Evolutionary conservation across 164 flowering plant species (phyloP), one percentile per base, ranked within the genome.

Genomic region (Piper longum): DNA sequence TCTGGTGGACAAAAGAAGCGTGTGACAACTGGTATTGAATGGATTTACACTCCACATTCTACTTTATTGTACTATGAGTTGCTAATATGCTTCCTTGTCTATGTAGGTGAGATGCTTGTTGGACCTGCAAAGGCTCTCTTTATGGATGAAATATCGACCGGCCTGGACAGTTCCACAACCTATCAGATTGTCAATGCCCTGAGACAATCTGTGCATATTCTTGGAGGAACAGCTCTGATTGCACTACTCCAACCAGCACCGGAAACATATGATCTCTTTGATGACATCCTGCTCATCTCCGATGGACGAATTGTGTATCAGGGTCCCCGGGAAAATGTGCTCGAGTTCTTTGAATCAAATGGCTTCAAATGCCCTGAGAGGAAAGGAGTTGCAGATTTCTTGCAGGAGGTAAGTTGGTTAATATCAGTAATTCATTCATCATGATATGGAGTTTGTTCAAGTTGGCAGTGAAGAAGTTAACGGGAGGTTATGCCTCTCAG

Each of bases 241-340:
- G 84, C 96, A n/a, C 88, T 89, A 48, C 82, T 89, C 40, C 96
- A 87, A 73, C 96, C 96, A 7, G 86, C 96, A 16, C 96, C 91
- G 0, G 96, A 89, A 76, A 85, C 88, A 41, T 88, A 78, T 41
- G 71, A 84, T 45, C 84, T 88, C 26, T 88, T 88, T 43, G 90
- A 86, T 67, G 96, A 87, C 70, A 81, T 89, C 54, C 73, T 89
- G 45, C 86, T 89, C 44, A 65, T 89, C 39, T 81, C 91, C 2
- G 91, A 89, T 64, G 89, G 93, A 4, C 78, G 75, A 48, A 78
- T 85, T 41, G 85, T 87, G 59, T 87, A 89, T 56, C 89, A 89
- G 65, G 96, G 90, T 54, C 85, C 90, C 11, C 78, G 85, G 3
- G 85, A 85, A 67, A 18, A 81, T 5, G 85, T 87, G 17, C 82